Conservation (phyloP, 805 yeast species). For the Candida maltosa region DNA sequence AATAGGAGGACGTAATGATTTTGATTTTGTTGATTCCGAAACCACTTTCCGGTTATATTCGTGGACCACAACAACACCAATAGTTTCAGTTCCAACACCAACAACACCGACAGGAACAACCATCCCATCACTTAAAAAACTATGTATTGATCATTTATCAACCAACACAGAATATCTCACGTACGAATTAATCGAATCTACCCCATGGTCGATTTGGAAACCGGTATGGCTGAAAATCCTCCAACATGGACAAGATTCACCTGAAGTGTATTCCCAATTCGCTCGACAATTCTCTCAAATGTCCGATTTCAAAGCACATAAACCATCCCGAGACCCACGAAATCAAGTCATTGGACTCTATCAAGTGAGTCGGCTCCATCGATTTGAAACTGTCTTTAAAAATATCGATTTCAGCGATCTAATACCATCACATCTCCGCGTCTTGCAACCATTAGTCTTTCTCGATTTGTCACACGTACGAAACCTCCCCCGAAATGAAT, state of each 20-base stretch:
- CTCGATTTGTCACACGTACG: slow-evolving; percentile 23
- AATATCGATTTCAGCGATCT: slow-evolving; percentile 25
- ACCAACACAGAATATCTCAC: too few relatives aligned
- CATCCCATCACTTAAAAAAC: slow-evolving; percentile 14
- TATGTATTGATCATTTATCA: slow-evolving; percentile 30
- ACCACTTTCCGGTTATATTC: slow-evolving; percentile 12
- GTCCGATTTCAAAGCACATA: slow-evolving; percentile 23
- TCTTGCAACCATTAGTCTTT: slow-evolving; percentile 17
- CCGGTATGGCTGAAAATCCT: slow-evolving; percentile 31
- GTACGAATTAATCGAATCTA: slow-evolving; percentile 16
- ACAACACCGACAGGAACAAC: slow-evolving; percentile 4
- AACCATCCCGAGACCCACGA: slow-evolving; percentile 4
- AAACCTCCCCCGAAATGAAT: slow-evolving; percentile 17
- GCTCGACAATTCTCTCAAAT: slow-evolving; percentile 16
- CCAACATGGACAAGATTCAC: slow-evolving; percentile 23
- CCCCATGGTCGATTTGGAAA: slow-evolving; percentile 27
- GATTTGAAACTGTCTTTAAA: slow-evolving; percentile 33
- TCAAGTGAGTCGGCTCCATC: slow-evolving; percentile 16
- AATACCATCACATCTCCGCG: slow-evolving; percentile 13
- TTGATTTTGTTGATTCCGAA: slow-evolving; percentile 9
- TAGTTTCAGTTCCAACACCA: not conserved
- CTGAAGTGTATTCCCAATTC: slow-evolving; percentile 25
- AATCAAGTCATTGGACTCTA: slow-evolving; percentile 11
- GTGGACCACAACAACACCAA: slow-evolving; percentile 13
- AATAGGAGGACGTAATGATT: not conserved